phyloP scores from a whole-genome alignment of 768 basidiomycete species.

The Mycena venus region DNA sequence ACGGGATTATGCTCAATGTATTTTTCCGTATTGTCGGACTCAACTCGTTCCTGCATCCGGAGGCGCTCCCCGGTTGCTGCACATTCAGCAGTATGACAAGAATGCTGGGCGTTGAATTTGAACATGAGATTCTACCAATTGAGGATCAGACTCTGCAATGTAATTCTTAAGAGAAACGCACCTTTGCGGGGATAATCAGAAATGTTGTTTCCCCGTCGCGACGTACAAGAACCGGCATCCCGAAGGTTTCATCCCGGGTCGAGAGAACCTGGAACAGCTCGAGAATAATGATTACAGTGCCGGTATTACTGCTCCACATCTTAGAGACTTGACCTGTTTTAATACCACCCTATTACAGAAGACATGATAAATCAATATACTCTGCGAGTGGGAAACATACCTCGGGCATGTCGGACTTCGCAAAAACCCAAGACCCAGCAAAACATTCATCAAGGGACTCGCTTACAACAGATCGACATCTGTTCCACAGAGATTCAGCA shows the following conservation, averaged over 20 bases:
- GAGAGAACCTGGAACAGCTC: not conserved
- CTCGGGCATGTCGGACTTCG: not conserved
- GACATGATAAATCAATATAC: not conserved
- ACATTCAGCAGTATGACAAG: conserved; percentile 35
- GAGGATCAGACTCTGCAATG: not conserved
- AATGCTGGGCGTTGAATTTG: conserved; percentile 41
- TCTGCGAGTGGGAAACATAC: not conserved
- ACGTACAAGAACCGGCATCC: not conserved
- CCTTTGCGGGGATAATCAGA: not conserved
- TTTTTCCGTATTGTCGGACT: conserved; percentile 3
- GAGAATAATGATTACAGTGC: not conserved
- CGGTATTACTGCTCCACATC: not conserved
- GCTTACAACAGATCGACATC: not conserved
- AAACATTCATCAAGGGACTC: not conserved
- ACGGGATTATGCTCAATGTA: conserved; percentile 24
- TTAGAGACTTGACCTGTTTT: not conserved
- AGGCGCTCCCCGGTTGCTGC: conserved; percentile 5
- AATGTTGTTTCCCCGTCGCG: not conserved
- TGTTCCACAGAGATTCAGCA: not conserved
- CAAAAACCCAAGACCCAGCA: not conserved
- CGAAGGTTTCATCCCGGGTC: not conserved
- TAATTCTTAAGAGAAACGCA: not conserved
- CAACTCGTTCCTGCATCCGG: conserved; percentile 32
- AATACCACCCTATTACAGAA: not conserved
- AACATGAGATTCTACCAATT: conserved; percentile 19